Conservation (phyloP, 805 yeast genomes). For the Starmerella etchellsii region DNA sequence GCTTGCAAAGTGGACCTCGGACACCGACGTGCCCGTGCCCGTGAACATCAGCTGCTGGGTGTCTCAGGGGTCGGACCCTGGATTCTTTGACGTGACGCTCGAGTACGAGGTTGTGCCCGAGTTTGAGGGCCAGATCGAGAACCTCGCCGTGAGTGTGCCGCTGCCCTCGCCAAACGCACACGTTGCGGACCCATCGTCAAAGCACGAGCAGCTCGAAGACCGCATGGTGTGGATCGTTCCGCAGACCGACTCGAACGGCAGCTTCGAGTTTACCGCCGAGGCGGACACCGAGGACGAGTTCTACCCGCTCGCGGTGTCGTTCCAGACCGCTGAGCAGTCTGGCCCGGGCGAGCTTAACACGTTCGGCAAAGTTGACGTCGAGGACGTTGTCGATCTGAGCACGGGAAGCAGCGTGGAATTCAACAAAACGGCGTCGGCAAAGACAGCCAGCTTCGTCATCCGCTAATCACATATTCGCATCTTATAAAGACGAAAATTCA, state of each 20-base stretch:
- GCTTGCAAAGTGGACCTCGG: slow-evolving; percentile 82
- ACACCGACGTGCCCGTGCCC: slow-evolving; percentile 41
- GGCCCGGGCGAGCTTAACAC: slow-evolving; percentile 33
- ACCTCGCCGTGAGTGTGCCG: slow-evolving; percentile 52
- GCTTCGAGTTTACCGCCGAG: slow-evolving; percentile 66
- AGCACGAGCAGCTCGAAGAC: slow-evolving; percentile 43
- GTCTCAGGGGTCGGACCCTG: slow-evolving; percentile 40
- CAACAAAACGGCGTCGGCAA: slow-evolving; percentile 14
- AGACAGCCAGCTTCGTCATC: slow-evolving; percentile 18
- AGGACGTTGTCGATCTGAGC: slow-evolving; percentile 40
- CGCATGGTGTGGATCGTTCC: slow-evolving; percentile 58
- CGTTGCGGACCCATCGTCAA: slow-evolving; percentile 29
- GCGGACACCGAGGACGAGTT: slow-evolving; percentile 67
- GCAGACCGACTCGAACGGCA: slow-evolving; percentile 42
- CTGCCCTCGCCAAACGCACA: slow-evolving; percentile 47
- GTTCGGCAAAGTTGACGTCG: slow-evolving; percentile 53
- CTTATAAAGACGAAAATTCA: no score
- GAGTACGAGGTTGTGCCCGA: slow-evolving; percentile 65
- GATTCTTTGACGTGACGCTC: slow-evolving; percentile 59
- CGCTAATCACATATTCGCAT: slow-evolving; percentile 7
- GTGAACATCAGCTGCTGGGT: slow-evolving; percentile 78
- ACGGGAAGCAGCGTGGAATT: slow-evolving; percentile 25
- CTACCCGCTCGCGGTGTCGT: slow-evolving; percentile 74
- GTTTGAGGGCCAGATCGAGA: slow-evolving; percentile 37
- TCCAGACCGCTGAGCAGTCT: slow-evolving; percentile 28